phyloP scores from a whole-genome alignment of 2,329 filamentous ascomycete genomes.

The Phialocephala subalpina region DNA sequence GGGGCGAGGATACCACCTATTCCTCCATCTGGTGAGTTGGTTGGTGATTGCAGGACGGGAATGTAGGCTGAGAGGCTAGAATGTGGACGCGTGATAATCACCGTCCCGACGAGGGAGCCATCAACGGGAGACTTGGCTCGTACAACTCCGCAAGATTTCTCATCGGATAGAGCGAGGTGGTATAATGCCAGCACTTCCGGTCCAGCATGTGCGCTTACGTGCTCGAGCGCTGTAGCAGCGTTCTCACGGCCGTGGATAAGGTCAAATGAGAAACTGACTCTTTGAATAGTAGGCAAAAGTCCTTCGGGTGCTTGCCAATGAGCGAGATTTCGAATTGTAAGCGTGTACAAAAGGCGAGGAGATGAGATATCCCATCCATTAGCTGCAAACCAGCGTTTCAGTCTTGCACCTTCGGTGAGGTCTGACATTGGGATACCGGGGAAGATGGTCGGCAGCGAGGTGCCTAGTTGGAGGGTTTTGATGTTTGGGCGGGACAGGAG shows the following conservation, averaged over 20 bases:
- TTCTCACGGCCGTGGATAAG: slow-evolving; percentile 71
- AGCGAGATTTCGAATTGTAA: slow-evolving; percentile 66
- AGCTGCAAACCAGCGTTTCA: slow-evolving; percentile 84
- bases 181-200: slow-evolving; percentile 73
- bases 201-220: slow-evolving; percentile 68
- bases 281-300: slow-evolving; percentile 63
- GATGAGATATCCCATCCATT: slow-evolving; percentile 84
- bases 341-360: slow-evolving; percentile 68
- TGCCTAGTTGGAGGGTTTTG: slow-evolving; percentile 83
- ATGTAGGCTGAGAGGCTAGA: slow-evolving; percentile 67
- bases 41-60: slow-evolving; percentile 55
- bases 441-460: slow-evolving; percentile 84
- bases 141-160: slow-evolving; percentile 69
- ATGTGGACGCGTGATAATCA: slow-evolving; percentile 69
- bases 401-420: slow-evolving; percentile 54
- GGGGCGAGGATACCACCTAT: slow-evolving; percentile 72
- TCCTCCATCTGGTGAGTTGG: slow-evolving; percentile 44
- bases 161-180: slow-evolving; percentile 67
- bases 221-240: slow-evolving; percentile 66
- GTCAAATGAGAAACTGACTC: slow-evolving; percentile 64
- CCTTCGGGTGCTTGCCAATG: slow-evolving; percentile 69
- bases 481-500: slow-evolving; percentile 78
- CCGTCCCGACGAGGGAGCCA: slow-evolving; percentile 67
- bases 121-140: slow-evolving; percentile 69
- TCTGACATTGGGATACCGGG: slow-evolving; percentile 78